Evolutionary conservation across 441 rosid genomes (phyloP), one percentile per base, ranked within the genome.

Genomic region (Biscutella auriculata): DNA sequence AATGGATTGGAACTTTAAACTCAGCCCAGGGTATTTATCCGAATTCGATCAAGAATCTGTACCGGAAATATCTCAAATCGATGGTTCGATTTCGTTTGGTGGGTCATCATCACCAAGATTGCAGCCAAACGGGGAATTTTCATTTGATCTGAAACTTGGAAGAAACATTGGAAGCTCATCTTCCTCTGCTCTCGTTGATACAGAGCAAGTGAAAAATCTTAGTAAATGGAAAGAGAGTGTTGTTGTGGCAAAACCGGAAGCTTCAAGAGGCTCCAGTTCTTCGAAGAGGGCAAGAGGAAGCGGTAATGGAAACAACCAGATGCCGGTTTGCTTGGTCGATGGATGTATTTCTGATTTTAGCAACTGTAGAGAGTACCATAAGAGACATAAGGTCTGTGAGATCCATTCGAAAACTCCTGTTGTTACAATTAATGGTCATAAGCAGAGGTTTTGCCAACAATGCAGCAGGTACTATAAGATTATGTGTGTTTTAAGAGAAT

Each of bases 301-400:
- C 35, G 60, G 39, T 29, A 49, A 57, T 44, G 88, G 82, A 60
- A 66, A 34, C 61, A 53, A 60, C 12, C 90, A 76, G 67, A 60
- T 54, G 15, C 83, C 67, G 3, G 64, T 67, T 15, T 89, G 97
- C 79, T 81, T 82, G 5, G 95, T 84, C 4, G 97, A 89, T 57
- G 87, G 85, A 5, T 89, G 97, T 58, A 62, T 61, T 28, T 63
- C 83, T 1, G 87, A 89, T 74, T 88, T 89, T 51, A 82, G 83
- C 65, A 79, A 63, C 13, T 81, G 85, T 45, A 77, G 85, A 53
- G 95, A 85, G 67, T 90, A 90, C 66, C 89, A 87, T 52, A 74
- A 82, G 65, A 87, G 95, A 60, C 97, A 90, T 72, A 84, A 85
- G 67, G 97, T 90, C 9, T 90, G 97, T 58, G 97, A 83, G 47